Percentiles rank a stretch among this genome's conserved stretches.
Evolutionary conservation across 1,284 basidiomycete genomes (phyloP).

Genomic region (Trametes pubescens): DNA sequence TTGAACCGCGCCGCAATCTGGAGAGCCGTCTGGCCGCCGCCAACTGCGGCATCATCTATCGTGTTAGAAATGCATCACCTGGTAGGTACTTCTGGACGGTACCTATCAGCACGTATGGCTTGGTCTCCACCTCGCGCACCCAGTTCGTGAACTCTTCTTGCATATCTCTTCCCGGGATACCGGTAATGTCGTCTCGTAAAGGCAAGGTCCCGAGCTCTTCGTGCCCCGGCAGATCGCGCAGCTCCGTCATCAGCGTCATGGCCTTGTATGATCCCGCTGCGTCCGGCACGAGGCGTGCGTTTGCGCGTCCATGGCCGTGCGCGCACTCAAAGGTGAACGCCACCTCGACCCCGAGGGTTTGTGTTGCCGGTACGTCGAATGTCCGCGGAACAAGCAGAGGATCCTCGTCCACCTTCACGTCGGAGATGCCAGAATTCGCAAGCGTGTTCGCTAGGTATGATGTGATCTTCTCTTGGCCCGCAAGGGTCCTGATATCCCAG

Average conservation of each 20-base stretch:
- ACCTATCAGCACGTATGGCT: constrained; percentile 42
- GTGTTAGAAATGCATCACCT: too few relatives aligned
- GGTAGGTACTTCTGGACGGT: not conserved
- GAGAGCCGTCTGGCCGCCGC: constrained; percentile 63
- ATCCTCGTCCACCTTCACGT: constrained; percentile 43
- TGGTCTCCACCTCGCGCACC: constrained; percentile 33
- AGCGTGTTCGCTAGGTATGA: constrained; percentile 51
- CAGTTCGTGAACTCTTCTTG: constrained; percentile 31
- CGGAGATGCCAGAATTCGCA: constrained; percentile 26
- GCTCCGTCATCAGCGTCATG: constrained; percentile 39
- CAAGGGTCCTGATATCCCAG: constrained; percentile 69
- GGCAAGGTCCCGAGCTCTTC: constrained; percentile 38
- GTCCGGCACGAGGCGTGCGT: constrained; percentile 44
- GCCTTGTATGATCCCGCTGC: constrained; percentile 31
- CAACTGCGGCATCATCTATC: constrained; percentile 45
- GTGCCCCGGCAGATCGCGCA: constrained; percentile 43
- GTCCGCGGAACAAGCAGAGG: constrained; percentile 37
- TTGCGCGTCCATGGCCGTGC: constrained; percentile 48
- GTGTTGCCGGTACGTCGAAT: constrained; percentile 12
- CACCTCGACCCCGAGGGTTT: constrained; percentile 29
- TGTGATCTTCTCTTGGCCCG: constrained; percentile 49
- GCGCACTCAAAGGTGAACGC: constrained; percentile 54
- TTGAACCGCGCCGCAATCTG: constrained; percentile 61
- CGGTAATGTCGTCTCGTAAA: constrained; percentile 27
- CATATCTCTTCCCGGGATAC: constrained; percentile 27